These are phyloP conservation scores for Penicillium decumbens DNA, from an alignment of 2,329 filamentous ascomycete genomes.

Conservation along the genomic window DNA sequence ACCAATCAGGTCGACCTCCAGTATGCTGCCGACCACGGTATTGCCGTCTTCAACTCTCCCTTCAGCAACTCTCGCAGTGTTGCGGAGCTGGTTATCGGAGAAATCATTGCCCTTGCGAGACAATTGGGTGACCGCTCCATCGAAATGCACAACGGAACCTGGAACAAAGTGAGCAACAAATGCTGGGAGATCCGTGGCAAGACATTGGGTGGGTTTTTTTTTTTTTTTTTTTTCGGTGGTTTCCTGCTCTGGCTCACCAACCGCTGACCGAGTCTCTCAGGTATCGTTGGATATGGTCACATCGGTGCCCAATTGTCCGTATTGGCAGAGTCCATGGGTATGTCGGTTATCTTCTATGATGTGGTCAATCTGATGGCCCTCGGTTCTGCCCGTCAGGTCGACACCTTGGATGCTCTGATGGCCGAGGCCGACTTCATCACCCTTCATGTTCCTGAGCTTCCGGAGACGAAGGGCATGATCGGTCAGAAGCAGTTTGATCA, in stretches of 20 bases:
- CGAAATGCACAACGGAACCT: constrained; percentile 89
- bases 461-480: constrained; percentile 92
- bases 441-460: constrained; percentile 86
- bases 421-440: constrained; percentile 84
- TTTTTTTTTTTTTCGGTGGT: not conserved
- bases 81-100: constrained; percentile 88
- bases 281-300: constrained; percentile 94
- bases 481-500: constrained; percentile 69
- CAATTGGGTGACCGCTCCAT: constrained; percentile 89
- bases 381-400: constrained; percentile 79
- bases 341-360: constrained; percentile 97
- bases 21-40: constrained; percentile 53
- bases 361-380: constrained; percentile 90
- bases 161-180: constrained; percentile 95
- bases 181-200: constrained; percentile 99
- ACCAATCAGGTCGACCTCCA: constrained; percentile 59
- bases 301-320: constrained; percentile 96
- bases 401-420: constrained; percentile 70
- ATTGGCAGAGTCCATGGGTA: constrained; percentile 93
- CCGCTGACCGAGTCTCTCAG: constrained; percentile 37
- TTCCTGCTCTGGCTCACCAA: not conserved
- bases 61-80: constrained; percentile 98
- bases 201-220: constrained; percentile 64
- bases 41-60: constrained; percentile 97
- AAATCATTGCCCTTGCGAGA: constrained; percentile 86